These are phyloP conservation scores for Ophiosphaerella herpotricha DNA, from an alignment of 2,329 filamentous ascomycete species.

Conservation along the genomic window DNA sequence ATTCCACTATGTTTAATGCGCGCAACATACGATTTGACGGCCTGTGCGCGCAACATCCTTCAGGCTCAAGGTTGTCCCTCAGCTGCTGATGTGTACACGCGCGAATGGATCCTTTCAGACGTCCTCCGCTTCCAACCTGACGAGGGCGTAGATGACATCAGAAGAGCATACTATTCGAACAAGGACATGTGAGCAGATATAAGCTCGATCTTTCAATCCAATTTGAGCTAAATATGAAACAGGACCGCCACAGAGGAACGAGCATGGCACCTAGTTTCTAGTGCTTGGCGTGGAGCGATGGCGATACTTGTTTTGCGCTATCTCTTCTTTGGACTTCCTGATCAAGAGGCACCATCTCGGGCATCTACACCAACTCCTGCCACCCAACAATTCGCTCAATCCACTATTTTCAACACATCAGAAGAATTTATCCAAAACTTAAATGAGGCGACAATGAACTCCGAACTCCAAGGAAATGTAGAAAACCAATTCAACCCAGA, in stretches of 20 bases:
- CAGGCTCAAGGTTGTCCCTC: conserved; percentile 1
- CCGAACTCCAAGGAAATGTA: conserved; percentile 4
- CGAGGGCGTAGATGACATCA: conserved; percentile 8
- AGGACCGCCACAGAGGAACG: background rate
- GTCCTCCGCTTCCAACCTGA: conserved; percentile 17
- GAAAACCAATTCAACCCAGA: conserved; percentile 2
- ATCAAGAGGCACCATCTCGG: conserved; percentile 7
- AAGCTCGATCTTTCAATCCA: background rate
- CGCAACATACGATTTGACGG: conserved; percentile 19
- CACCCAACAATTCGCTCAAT: background rate
- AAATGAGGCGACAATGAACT: conserved; percentile 1
- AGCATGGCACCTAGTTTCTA: conserved; percentile 7
- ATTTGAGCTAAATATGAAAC: background rate
- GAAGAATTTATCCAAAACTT: conserved; percentile 5
- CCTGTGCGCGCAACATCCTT: conserved; percentile 17
- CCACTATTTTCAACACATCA: conserved; percentile 3
- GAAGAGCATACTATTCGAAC: conserved; percentile 8
- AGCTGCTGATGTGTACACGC: conserved; percentile 14
- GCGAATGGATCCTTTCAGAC: conserved; percentile 23
- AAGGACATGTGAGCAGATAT: conserved; percentile 8
- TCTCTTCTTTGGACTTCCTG: conserved; percentile 23
- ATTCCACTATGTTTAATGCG: conserved; percentile 18
- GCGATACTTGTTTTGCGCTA: conserved; percentile 24
- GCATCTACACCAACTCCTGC: conserved; percentile 10
- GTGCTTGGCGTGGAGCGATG: conserved; percentile 22